phyloP scores from a whole-genome alignment of 257 asterid species.

The Linderniella brevidens region DNA sequence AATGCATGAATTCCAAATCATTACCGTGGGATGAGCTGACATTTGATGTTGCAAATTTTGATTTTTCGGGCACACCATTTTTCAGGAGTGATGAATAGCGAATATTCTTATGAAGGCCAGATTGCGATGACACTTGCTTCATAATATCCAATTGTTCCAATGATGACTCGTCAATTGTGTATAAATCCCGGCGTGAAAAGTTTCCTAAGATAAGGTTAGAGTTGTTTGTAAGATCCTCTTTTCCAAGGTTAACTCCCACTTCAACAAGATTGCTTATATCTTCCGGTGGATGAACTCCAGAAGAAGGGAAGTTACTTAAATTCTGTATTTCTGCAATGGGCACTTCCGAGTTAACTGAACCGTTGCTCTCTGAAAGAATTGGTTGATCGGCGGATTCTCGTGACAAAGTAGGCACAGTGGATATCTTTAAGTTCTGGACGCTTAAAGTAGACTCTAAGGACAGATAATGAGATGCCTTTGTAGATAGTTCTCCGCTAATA shows the following conservation, averaged over 20 bases:
- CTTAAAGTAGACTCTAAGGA: constrained; percentile 19
- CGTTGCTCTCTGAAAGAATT: too few species aligned
- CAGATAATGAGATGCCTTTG: constrained; percentile 17
- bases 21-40: constrained; percentile 29
- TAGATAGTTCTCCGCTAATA: constrained; percentile 17
- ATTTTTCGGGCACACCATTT: constrained; percentile 21
- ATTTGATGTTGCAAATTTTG: constrained; percentile 19
- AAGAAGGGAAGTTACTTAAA: constrained; percentile 11
- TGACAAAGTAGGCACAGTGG: constrained; percentile 14
- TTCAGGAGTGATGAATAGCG: constrained; percentile 15
- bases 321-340: too few species aligned
- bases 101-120: constrained; percentile 23
- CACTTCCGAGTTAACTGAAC: too few species aligned
- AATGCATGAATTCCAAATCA: constrained; percentile 7
- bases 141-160: constrained; percentile 27
- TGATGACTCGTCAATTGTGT: constrained; percentile 49
- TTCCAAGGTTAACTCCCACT: constrained; percentile 16
- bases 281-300: constrained; percentile 16
- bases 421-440: constrained; percentile 11
- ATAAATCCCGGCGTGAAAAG: constrained; percentile 40
- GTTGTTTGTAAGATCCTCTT: constrained; percentile 17
- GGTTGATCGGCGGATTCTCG: constrained; percentile 12
- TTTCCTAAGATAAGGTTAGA: constrained; percentile 21
- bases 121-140: constrained; percentile 26
- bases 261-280: constrained; percentile 19